Evolutionary conservation across 2,329 filamentous ascomycete genomes (phyloP), one percentile per base, ranked within the genome.

Genomic region (Macrophomina pseudophaseolina): DNA sequence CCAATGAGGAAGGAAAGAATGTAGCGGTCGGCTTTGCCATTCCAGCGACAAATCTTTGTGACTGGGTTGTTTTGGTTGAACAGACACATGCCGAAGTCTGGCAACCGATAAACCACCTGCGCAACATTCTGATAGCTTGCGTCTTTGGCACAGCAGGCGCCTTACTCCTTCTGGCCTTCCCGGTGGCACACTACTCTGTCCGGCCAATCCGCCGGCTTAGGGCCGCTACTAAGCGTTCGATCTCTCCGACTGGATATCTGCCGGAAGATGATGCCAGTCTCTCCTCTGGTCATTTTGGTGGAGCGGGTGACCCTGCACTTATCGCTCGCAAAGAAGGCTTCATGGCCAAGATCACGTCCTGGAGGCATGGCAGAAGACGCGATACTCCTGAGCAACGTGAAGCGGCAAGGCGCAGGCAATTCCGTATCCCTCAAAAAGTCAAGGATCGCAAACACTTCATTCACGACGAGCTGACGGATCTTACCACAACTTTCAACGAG

Each of bases 351-450:
- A 74, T 84, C n/a, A 72, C 75, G 23, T 40, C 75, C 53, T 77
- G 73, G 62, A 71, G 42, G 56, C 64, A 38, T 68, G 70, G 28
- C 69, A 74, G 70, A 3, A 79, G 72, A 73, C 74, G 71, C 5
- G 76, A 69, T 59, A 72, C 72, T 49, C 73, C 77, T 59, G 79
- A 79, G 33, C 75, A 75, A 64, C 73, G 74, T 54, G 78, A 81
- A 38, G 79, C 75, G 23, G 75, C 75, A 66, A 73, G 76, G 32
- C 75, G 85, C 46, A 84, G 84, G 59, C 84, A 86, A 38, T 97
- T 97, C 78, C 92, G 92, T 70, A 96, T 97, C 48, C 94, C 94
- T 0, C 88, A 87, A 14, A 93, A 92, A 75, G 94, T 97, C 9
- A 88, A 88, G 65, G 90, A 93, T 66, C 84, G 88, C 28, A 91